phyloP scores from a whole-genome alignment of 192 early-diverging fungal genomes.

The Coemansia sp. region DNA sequence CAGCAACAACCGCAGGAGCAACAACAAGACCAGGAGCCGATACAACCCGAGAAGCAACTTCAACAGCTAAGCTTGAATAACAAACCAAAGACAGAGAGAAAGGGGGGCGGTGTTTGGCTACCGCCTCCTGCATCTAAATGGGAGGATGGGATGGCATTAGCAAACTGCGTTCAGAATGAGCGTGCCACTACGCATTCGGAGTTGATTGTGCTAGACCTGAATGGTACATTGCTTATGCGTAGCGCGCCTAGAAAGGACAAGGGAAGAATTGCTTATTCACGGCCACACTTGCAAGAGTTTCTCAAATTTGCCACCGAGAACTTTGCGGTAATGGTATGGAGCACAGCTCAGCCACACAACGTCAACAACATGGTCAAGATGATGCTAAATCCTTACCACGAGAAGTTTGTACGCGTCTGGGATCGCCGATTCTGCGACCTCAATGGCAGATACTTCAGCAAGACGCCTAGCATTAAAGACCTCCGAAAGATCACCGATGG shows the following conservation, averaged over 20 bases:
- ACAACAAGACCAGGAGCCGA: neutral
- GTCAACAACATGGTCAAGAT: slow-evolving; percentile 59
- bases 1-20: neutral
- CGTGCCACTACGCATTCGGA: slow-evolving; percentile 27
- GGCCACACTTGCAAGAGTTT: slow-evolving; percentile 59
- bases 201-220: slow-evolving; percentile 70
- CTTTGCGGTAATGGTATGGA: slow-evolving; percentile 77
- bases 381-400: slow-evolving; percentile 37
- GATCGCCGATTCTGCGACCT: slow-evolving; percentile 56
- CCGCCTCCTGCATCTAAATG: slow-evolving; percentile 4
- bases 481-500: slow-evolving; percentile 58
- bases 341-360: slow-evolving; percentile 60
- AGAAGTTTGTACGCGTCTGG: slow-evolving; percentile 60
- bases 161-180: slow-evolving; percentile 32
- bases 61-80: neutral
- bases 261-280: slow-evolving; percentile 17
- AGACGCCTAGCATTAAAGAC: slow-evolving; percentile 62
- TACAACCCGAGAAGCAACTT: neutral
- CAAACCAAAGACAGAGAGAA: neutral
- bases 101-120: slow-evolving; percentile 8
- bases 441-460: slow-evolving; percentile 40
- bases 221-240: slow-evolving; percentile 66
- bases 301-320: slow-evolving; percentile 57
- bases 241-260: neutral
- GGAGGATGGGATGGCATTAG: slow-evolving; percentile 18